These are phyloP conservation scores for Dalbergia cultrata DNA, from an alignment of 306 rosid genomes.

Conservation along the genomic window DNA sequence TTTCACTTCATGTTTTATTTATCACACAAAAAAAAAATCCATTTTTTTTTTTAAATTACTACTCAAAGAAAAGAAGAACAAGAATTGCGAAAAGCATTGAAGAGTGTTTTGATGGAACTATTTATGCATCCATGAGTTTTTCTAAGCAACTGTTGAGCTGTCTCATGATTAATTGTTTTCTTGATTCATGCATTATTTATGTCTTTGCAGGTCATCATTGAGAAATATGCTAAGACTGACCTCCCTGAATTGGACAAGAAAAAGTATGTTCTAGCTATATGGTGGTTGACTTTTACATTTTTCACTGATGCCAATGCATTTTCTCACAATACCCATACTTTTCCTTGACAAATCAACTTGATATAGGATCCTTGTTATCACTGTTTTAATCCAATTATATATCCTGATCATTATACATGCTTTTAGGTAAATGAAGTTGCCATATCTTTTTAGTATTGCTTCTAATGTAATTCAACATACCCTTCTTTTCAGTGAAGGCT, in stretches of 20 bases:
- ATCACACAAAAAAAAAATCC: no score
- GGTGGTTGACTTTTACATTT: slow-evolving; percentile 36
- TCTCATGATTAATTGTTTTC: slow-evolving; percentile 12
- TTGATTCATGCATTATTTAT: slow-evolving; percentile 8
- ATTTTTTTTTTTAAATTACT: no score
- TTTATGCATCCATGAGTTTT: neutral
- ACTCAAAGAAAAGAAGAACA: no score
- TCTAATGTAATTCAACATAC: neutral
- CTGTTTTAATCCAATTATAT: slow-evolving; percentile 7
- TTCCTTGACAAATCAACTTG: neutral
- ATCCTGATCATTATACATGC: slow-evolving; percentile 1
- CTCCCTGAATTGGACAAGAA: slow-evolving; percentile 66
- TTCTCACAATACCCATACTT: neutral
- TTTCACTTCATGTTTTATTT: no score
- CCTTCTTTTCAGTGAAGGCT: slow-evolving; percentile 12
- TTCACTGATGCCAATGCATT: no score
- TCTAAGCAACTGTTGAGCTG: neutral
- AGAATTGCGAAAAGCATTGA: no score
- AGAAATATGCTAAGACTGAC: slow-evolving; percentile 58
- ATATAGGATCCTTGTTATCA: neutral
- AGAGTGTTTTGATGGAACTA: neutral
- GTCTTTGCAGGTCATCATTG: slow-evolving; percentile 55
- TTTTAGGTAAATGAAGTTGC: slow-evolving; percentile 8
- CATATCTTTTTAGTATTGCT: slow-evolving; percentile 22
- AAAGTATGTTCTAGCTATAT: slow-evolving; percentile 47